Evolutionary conservation across 306 rosid genomes (phyloP), one percentile per base, ranked within the genome.

Genomic region (Clitoria ternatea): DNA sequence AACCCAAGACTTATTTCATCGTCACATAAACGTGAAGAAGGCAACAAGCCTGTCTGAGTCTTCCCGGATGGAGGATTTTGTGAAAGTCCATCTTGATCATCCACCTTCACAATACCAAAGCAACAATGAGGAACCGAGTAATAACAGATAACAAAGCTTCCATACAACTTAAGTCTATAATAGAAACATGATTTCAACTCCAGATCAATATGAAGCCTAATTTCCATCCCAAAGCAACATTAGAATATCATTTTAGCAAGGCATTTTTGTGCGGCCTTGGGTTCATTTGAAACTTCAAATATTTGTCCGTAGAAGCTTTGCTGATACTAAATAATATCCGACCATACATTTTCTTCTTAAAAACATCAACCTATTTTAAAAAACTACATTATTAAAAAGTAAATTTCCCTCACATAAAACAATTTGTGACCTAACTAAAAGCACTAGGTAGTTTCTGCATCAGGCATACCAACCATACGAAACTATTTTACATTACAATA

Each of bases 1-100:
- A 94, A 77, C 67, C 97, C 99, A 42, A 94, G 96, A 75, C 99
- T 94, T 65, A 78, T 79, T 80, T 91, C 97, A 48, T 83, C 96
- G 33, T 82, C 85, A 43, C 62, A 69, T 48, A 57, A 50, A 52
- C 63, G 79, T 11, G 86, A 79, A 82, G 81, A 80, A 77, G 73
- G 76, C 42, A 55, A 8, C 23, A 22, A 72, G 70, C 75, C 86
- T 44, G 84, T 61, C 66, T 75, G 81, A 44, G 81, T 75, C 75
- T 86, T 87, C 63, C 62, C 72, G 10, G 61, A 22, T 53, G 74
- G 78, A 66, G 49, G 77, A 44, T 83, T 90, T 56, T 73, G 83
- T 12, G 77, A 42, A 65, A 72, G 65, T 44, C 49, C 82, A 30
- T 78, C 70, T 79, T 80, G 80, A 68, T 71, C 60, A 13, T 75